phyloP scores from a whole-genome alignment of 495 filamentous ascomycete genomes.

The Echria macrotheca region DNA sequence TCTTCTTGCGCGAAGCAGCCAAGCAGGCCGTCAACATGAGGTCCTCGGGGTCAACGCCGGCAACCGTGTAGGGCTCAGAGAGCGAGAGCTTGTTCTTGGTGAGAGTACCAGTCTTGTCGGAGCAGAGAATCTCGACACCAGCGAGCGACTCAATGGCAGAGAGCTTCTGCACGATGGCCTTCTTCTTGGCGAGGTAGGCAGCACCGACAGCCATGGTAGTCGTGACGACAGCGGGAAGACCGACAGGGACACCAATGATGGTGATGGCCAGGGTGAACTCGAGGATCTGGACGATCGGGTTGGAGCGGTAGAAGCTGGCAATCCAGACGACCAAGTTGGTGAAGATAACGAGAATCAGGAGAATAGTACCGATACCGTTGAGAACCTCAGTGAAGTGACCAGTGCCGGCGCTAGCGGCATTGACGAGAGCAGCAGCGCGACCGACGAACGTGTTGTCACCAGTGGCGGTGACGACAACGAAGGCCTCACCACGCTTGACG shows the following conservation, averaged over 20 bases:
- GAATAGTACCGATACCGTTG: constrained; percentile 76
- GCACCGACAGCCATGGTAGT: constrained; percentile 97
- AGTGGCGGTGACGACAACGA: constrained; percentile 73
- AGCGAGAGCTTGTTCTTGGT: constrained; percentile 91
- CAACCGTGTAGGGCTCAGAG: constrained; percentile 74
- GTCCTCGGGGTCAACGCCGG: constrained; percentile 72
- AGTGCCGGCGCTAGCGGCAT: constrained; percentile 59
- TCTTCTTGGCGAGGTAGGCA: constrained; percentile 88
- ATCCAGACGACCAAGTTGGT: constrained; percentile 81
- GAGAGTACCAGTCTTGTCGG: constrained; percentile 91
- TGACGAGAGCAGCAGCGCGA: constrained; percentile 79
- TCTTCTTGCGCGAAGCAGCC: constrained; percentile 88
- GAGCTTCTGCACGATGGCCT: constrained; percentile 94
- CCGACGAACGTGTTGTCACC: constrained; percentile 88
- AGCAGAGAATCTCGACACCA: constrained; percentile 94
- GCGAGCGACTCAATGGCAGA: constrained; percentile 92
- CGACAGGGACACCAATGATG: constrained; percentile 92
- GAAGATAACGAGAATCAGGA: constrained; percentile 74
- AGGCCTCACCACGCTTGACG: constrained; percentile 84
- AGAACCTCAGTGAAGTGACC: constrained; percentile 90
- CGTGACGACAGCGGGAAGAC: constrained; percentile 91
- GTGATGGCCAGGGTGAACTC: constrained; percentile 82
- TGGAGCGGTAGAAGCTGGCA: constrained; percentile 79
- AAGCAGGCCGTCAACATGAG: constrained; percentile 89
- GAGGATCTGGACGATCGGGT: constrained; percentile 66